A percentile compares a stretch with the other conserved stretches of the same genome.
Evolutionary conservation across 805 yeast species (phyloP).

Genomic region (Allodekkera sacchari): DNA sequence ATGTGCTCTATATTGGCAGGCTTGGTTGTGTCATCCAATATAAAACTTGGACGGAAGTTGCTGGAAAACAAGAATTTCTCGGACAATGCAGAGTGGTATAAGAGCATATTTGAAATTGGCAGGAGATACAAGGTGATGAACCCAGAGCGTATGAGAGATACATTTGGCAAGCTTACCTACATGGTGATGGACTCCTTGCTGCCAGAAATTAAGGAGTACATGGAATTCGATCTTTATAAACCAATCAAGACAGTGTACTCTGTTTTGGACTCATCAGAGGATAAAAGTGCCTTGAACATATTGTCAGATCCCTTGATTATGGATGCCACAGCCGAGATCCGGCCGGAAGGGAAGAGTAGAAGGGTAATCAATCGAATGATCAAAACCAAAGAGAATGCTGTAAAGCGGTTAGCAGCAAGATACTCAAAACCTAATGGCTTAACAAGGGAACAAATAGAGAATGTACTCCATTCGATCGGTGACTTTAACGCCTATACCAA

Average conservation of each 20-base stretch:
- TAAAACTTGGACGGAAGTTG: slow-evolving; percentile 59
- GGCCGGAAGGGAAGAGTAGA: slow-evolving; percentile 51
- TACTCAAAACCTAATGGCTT: slow-evolving; percentile 36
- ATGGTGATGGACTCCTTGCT: slow-evolving; percentile 80
- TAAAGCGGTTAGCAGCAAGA: slow-evolving; percentile 46
- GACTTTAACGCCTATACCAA: slow-evolving; percentile 69
- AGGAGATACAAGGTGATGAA: slow-evolving; percentile 78
- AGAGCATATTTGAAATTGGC: slow-evolving; percentile 66
- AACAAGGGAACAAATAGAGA: slow-evolving; percentile 56
- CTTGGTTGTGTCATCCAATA: slow-evolving; percentile 66
- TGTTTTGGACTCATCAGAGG: slow-evolving; percentile 32
- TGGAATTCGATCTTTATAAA: slow-evolving; percentile 70
- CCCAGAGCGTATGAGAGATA: slow-evolving; percentile 73
- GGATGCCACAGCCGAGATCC: slow-evolving; percentile 60
- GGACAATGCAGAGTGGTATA: slow-evolving; percentile 67
- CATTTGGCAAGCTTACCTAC: slow-evolving; percentile 71
- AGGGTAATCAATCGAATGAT: slow-evolving; percentile 48
- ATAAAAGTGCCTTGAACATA: slow-evolving; percentile 29
- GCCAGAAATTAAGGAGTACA: slow-evolving; percentile 58
- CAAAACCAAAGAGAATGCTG: slow-evolving; percentile 58
- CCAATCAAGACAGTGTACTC: slow-evolving; percentile 58
- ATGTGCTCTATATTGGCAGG: slow-evolving; percentile 77
- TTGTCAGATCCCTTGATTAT: slow-evolving; percentile 52
- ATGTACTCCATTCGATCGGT: slow-evolving; percentile 67
- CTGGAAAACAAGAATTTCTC: slow-evolving; percentile 59